These are phyloP conservation scores for Penicillium sp. DNA, from an alignment of 2,329 filamentous ascomycete species.

Conservation along the genomic window DNA sequence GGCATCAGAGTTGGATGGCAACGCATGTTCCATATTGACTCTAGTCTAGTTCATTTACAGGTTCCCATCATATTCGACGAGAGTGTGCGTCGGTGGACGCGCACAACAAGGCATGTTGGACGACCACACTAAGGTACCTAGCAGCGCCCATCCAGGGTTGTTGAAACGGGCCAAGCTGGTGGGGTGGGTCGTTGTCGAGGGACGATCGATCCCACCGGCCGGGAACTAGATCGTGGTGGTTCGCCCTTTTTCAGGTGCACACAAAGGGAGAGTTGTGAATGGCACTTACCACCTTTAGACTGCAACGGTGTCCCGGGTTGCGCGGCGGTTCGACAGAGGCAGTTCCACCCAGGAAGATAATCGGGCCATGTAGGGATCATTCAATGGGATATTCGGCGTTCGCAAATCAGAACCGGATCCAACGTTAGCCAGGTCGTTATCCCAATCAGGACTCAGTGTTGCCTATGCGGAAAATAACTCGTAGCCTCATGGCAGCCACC, in stretches of 20 bases:
- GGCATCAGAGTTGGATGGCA: conserved; percentile 10
- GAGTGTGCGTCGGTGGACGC: conserved; percentile 4
- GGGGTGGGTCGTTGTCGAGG: conserved; percentile 1
- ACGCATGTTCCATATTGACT: conserved; percentile 12
- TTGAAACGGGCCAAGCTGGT: conserved; percentile 20
- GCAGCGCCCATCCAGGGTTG: conserved; percentile 17
- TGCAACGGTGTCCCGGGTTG: conserved; percentile 13
- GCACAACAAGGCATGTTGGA: conserved; percentile 6
- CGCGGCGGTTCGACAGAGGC: conserved; percentile 4
- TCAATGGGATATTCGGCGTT: conserved; percentile 1
- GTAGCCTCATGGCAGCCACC: conserved; percentile 36
- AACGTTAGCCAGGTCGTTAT: conserved; percentile 8
- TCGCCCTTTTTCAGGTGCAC: not conserved
- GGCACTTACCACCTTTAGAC: not conserved
- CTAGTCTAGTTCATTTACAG: conserved; percentile 11
- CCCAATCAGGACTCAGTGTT: conserved; percentile 8
- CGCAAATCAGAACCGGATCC: conserved; percentile 12
- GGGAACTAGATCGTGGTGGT: not conserved
- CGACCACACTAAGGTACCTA: conserved; percentile 6
- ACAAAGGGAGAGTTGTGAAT: conserved; percentile 4
- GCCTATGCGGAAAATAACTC: conserved; percentile 26
- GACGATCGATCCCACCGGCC: not conserved
- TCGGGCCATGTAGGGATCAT: conserved; percentile 10
- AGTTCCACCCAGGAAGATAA: not conserved
- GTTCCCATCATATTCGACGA: not conserved